Evolutionary conservation across 2,329 filamentous ascomycete genomes (phyloP).

Genomic region (Aspergillus puulaauensis): DNA sequence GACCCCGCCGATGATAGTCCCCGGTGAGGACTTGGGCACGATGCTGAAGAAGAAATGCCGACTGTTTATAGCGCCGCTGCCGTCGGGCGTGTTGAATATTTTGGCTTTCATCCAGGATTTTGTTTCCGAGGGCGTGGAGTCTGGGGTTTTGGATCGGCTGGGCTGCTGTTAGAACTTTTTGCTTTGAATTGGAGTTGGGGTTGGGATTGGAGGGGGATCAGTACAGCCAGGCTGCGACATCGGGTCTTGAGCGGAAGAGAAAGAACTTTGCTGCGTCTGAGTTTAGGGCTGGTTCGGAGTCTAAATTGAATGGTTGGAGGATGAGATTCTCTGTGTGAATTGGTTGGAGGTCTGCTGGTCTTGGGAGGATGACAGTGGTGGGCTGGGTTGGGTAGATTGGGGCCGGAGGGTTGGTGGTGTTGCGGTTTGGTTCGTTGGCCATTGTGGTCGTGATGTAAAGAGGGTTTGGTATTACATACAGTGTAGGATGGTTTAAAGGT

Average conservation of each 20-base stretch:
- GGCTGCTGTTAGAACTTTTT: neutral
- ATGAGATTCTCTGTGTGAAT: neutral
- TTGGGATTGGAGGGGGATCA: neutral
- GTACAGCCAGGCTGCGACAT: constrained; percentile 1
- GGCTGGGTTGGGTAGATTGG: neutral
- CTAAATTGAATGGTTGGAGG: neutral
- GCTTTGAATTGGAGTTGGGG: neutral
- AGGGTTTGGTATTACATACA: too few relatives aligned
- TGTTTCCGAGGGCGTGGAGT: neutral
- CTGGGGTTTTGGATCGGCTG: neutral
- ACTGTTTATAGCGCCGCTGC: neutral
- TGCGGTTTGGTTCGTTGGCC: too few relatives aligned
- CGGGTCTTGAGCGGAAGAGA: neutral
- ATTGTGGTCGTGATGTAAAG: too few relatives aligned
- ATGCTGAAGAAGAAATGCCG: neutral
- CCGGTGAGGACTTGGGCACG: neutral
- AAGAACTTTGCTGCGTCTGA: neutral
- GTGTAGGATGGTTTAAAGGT: too few relatives aligned
- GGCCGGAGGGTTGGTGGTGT: neutral
- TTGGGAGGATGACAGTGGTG: neutral
- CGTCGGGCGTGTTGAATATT: neutral
- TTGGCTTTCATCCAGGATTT: neutral
- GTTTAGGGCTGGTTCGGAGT: neutral
- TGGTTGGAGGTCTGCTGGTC: neutral
- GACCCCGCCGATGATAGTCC: neutral